These are phyloP conservation scores for Aspergillus avenaceus DNA, from an alignment of 495 filamentous ascomycete species.

Conservation along the genomic window DNA sequence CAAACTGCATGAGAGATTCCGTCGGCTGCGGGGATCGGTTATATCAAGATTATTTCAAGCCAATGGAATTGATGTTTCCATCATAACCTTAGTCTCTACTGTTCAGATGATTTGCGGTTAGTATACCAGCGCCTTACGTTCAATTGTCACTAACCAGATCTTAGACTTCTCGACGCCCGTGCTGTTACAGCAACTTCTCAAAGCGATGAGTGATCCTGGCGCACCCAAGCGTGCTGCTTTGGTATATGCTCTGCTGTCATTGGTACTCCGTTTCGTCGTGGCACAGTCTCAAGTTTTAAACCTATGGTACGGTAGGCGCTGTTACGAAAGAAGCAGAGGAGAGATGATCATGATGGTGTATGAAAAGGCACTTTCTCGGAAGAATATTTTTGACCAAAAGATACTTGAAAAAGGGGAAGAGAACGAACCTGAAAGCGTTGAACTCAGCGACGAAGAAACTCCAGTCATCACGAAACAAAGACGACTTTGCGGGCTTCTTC, in stretches of 20 bases:
- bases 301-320: slow-evolving; percentile 70
- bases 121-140: not conserved
- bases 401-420: slow-evolving; percentile 13
- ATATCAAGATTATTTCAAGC: slow-evolving; percentile 62
- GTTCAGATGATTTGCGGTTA: slow-evolving; percentile 57
- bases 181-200: slow-evolving; percentile 66
- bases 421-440: not conserved
- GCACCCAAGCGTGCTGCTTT: slow-evolving; percentile 52
- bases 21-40: slow-evolving; percentile 67
- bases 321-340: slow-evolving; percentile 74
- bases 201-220: slow-evolving; percentile 55
- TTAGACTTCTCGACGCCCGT: slow-evolving; percentile 58
- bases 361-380: slow-evolving; percentile 74
- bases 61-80: slow-evolving; percentile 70
- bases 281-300: slow-evolving; percentile 64
- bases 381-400: slow-evolving; percentile 56
- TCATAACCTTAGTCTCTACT: slow-evolving; percentile 56
- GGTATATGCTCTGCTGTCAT: slow-evolving; percentile 59
- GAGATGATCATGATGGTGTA: slow-evolving; percentile 88
- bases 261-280: slow-evolving; percentile 56
- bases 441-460: not conserved
- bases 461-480: slow-evolving; percentile 5
- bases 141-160: slow-evolving; percentile 7
- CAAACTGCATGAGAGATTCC: slow-evolving; percentile 66
- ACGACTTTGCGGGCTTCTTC: slow-evolving; percentile 17